Conservation (phyloP, 768 basidiomycete species). For the Coprinopsis cinerea region DNA sequence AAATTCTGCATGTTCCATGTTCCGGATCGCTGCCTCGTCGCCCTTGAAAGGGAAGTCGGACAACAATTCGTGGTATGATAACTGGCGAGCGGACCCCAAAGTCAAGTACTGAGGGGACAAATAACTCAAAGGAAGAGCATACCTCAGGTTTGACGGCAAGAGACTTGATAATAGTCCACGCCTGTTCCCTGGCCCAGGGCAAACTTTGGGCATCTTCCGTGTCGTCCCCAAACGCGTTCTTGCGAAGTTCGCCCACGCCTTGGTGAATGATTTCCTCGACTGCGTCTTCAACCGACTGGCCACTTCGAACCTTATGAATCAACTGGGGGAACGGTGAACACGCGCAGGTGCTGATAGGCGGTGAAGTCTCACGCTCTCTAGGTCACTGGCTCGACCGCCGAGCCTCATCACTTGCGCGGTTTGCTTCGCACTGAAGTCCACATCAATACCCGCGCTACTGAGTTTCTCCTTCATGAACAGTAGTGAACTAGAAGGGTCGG, state of each 20-base stretch:
- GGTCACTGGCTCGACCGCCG: constrained; percentile 87
- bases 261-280: constrained; percentile 86
- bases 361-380: constrained; percentile 60
- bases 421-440: constrained; percentile 52
- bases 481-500: constrained; percentile 73
- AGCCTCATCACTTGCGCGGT: constrained; percentile 59
- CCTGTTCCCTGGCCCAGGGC: constrained; percentile 84
- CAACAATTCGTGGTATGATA: constrained; percentile 78
- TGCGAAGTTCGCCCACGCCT: constrained; percentile 77
- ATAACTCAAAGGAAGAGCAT: constrained; percentile 25
- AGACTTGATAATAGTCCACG: constrained; percentile 74
- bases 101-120: background rate
- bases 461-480: constrained; percentile 80
- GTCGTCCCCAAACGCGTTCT: constrained; percentile 92
- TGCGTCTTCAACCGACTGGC: constrained; percentile 67
- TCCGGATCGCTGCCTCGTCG: constrained; percentile 73
- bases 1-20: constrained; percentile 85
- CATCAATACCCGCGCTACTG: constrained; percentile 44
- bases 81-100: constrained; percentile 41
- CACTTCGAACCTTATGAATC: constrained; percentile 78
- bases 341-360: background rate
- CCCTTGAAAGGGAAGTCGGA: constrained; percentile 87
- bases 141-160: constrained; percentile 64
- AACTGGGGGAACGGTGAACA: constrained; percentile 41
- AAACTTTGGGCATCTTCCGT: constrained; percentile 78